Percentiles rank a stretch among this genome's conserved stretches.
phyloP scores from a whole-genome alignment of 345 rosid genomes.

The Trapa incisa region DNA sequence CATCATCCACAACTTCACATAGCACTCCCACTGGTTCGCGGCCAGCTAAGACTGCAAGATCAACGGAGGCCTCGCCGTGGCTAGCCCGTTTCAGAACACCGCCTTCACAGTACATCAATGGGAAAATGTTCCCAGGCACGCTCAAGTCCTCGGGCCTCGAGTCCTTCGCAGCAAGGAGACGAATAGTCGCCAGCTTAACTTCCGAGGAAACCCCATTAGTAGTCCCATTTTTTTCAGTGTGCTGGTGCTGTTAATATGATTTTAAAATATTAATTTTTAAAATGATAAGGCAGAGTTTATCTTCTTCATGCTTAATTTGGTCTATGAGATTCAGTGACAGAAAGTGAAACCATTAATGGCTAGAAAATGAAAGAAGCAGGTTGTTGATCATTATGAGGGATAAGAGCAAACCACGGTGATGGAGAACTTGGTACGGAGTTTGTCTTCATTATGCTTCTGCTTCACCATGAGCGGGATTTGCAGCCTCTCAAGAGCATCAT shows the following conservation, averaged over 20 bases:
- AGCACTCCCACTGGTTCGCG: conserved; percentile 64
- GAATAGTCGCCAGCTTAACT: conserved; percentile 66
- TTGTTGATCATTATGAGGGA: neutral
- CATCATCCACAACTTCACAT: conserved; percentile 77
- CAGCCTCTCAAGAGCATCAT: conserved; percentile 64
- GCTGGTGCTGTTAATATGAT: too few relatives aligned
- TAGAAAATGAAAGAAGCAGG: too few relatives aligned
- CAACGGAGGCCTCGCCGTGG: conserved; percentile 88
- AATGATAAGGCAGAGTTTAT: too few relatives aligned
- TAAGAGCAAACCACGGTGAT: conserved; percentile 64
- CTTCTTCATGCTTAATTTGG: too few relatives aligned
- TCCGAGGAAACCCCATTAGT: conserved; percentile 83
- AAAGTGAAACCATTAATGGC: too few relatives aligned
- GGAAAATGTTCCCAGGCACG: conserved; percentile 84
- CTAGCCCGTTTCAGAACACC: conserved; percentile 91
- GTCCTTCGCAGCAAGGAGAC: conserved; percentile 60
- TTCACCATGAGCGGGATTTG: conserved; percentile 78
- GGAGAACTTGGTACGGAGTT: conserved; percentile 75
- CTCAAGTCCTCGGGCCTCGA: conserved; percentile 83
- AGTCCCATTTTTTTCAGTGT: conserved; percentile 64
- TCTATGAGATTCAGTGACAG: too few relatives aligned
- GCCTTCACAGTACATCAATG: conserved; percentile 70
- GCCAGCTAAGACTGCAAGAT: conserved; percentile 77
- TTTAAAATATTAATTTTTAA: neutral
- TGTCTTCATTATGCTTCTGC: conserved; percentile 72